Conservation (phyloP, 371 early-diverging fungal species). For the Syncephalis plumigaleata region DNA sequence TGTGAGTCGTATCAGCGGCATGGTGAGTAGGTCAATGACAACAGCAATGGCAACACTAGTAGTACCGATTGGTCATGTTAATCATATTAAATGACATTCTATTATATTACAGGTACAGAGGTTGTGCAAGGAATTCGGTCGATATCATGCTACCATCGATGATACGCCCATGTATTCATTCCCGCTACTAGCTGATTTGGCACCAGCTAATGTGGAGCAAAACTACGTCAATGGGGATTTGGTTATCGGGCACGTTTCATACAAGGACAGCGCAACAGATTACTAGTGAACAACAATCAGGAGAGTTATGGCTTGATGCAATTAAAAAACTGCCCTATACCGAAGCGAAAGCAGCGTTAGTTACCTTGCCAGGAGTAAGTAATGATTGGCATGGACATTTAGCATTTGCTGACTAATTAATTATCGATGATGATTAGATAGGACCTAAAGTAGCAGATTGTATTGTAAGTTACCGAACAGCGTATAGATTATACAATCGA, state of each 20-base stretch:
- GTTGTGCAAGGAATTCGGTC: constrained; percentile 45
- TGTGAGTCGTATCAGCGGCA: constrained; percentile 76
- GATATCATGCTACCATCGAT: constrained; percentile 22
- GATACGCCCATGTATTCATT: constrained; percentile 43
- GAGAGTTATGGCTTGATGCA: constrained; percentile 34
- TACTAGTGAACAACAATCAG: constrained; percentile 18
- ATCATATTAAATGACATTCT: too few species aligned
- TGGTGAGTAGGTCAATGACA: too few species aligned
- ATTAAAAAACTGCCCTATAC: constrained; percentile 31
- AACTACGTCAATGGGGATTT: constrained; percentile 67
- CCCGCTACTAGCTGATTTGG: constrained; percentile 36
- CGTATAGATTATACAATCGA: background rate
- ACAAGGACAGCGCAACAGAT: constrained; percentile 35
- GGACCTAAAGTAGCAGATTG: constrained; percentile 98
- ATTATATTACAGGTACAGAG: constrained; percentile 34
- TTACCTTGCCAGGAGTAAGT: constrained; percentile 54
- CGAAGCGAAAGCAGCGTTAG: constrained; percentile 37
- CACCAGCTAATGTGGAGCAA: constrained; percentile 35
- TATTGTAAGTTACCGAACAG: constrained; percentile 55
- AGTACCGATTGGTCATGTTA: too few species aligned
- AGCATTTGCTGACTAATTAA: background rate
- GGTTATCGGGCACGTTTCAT: constrained; percentile 92
- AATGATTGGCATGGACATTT: background rate
- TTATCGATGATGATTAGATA: constrained; percentile 16
- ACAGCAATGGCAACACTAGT: too few species aligned